Base-by-base conservation (phyloP, 1,284 basidiomycete genomes). In the Malassezia arunalokei region DNA sequence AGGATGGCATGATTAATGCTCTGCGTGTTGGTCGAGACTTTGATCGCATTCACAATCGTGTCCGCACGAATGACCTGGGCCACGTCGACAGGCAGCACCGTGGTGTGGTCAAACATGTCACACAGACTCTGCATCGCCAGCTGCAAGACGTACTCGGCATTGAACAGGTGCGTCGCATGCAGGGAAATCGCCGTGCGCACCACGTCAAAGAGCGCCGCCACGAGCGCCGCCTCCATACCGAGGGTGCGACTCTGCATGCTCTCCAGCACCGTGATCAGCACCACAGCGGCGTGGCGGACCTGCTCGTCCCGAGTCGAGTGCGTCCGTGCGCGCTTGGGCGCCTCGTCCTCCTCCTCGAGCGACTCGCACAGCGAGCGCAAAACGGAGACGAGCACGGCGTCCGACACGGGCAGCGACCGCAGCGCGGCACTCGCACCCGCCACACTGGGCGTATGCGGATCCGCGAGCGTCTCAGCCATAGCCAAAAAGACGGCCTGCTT, bases 1-100 rank as follows among this genome's bases (percentile, higher is more conserved):
- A 95, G 77, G 3, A 98, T 77, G 0, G 90, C 88, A 70, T 92
- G 86, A 63, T 96, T 84, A 76, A 91, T 91, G 0, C 87, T 92
- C 70, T 95, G 88, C 1, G 91, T 90, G 70, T 94, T 95, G 50
- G 82, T 81, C 3, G 87, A 85, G 14, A 60, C 47, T 56, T 70
- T 68, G 66, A 72, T 63, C 15, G 60, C 64, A 50, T 57, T 61
- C 58, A 72, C 59, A 43, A 71, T 61, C 27, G 56, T 63, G 37
- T 71, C 66, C 12, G 60, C 63, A 2, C 68, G 61, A 12, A 71
- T 52, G 9, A 57, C 51, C 50, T 61, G 58, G 6, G 56, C 59
- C 11, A 72, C 42, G 5, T 68, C 65, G 3, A 54, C 49, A 5
- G 64, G 51, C 14, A 60, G 50, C 28, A 37, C 38, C 1, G 54